These are phyloP conservation scores for Ascoidea tarda DNA, from an alignment of 805 yeast species.

Conservation along the genomic window DNA sequence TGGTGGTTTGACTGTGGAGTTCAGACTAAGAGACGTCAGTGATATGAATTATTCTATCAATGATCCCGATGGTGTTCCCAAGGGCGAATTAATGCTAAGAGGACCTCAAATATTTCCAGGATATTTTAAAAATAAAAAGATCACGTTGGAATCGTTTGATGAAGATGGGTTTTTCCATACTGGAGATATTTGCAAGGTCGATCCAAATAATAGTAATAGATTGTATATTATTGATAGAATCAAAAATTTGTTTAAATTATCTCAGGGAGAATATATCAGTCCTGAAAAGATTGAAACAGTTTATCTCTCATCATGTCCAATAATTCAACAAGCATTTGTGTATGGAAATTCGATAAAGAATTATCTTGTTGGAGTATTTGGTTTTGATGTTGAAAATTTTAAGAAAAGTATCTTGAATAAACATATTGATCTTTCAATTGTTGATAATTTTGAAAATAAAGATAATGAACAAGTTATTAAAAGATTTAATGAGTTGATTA, in stretches of 20 bases:
- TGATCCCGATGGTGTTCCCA: conserved; percentile 16
- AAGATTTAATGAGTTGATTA: too few species aligned
- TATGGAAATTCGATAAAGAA: not conserved
- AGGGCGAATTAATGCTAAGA: conserved; percentile 39
- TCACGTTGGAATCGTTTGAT: conserved; percentile 20
- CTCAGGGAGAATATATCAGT: conserved; percentile 23
- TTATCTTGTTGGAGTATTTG: conserved; percentile 3
- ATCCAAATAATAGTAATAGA: conserved; percentile 20
- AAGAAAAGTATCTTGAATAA: too few species aligned
- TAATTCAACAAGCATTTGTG: conserved; percentile 2
- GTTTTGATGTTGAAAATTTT: conserved; percentile 18
- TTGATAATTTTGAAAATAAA: too few species aligned
- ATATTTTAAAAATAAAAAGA: conserved; percentile 13
- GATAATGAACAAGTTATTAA: not conserved
- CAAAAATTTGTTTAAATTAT: conserved; percentile 29
- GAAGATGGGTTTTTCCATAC: conserved; percentile 40
- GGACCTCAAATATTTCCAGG: conserved; percentile 32
- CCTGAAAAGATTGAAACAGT: conserved; percentile 30
- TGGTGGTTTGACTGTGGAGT: conserved; percentile 29
- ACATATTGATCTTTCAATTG: too few species aligned
- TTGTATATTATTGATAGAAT: conserved; percentile 39
- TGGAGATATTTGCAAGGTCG: conserved; percentile 38
- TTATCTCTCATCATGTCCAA: conserved; percentile 22
- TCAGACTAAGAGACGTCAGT: conserved; percentile 40
- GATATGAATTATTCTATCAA: conserved; percentile 26